Evolutionary conservation across 345 rosid genomes (phyloP), one percentile per base, ranked within the genome.

Genomic region (Gossypium arboreum): DNA sequence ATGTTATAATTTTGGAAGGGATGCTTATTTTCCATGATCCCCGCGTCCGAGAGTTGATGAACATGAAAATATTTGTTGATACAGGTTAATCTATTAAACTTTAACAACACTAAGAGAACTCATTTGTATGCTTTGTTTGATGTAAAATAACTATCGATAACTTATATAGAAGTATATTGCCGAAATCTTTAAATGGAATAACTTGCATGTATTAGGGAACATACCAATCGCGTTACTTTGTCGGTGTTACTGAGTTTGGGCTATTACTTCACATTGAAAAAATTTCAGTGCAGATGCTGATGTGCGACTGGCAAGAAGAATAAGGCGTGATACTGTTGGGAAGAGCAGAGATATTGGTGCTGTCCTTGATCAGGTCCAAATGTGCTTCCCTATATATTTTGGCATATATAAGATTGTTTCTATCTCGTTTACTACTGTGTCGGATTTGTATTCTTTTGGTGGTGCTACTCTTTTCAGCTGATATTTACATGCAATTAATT

Each of bases 1-100:
- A 94, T 86, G 98, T 94, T 68, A 94, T 94, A 75, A 84, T 94
- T 76, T 85, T 94, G 83, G 98, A 92, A 88, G 98, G 98, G 75
- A 94, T 94, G 81, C 97, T 94, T 68, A 68, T 90, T 77, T 92
- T 94, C 81, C 98, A 94, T 77, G 98, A 94, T 83, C 86, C 92
- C 48, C 89, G 92, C 61, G 90, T 94, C 71, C 84, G 97, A 71
- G 92, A 83, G 62, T 65, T 94, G 89, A 94, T 92, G 98, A 92
- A 90, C 91, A 94, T 94, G 97, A 94, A 94, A 85, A 92, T 94
- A 82, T 92, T 94, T 86, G 98, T 94, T 64, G 97, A 93, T 89
- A 87, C 96, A 88, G 98, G 98, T 94, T 72, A 61, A 22, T 76
- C 48, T 41, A 25, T 71, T 34, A 29, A 71, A 41, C 64, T 43